Conservation (phyloP, 2,329 filamentous ascomycete species). For the Aspergillus hortae region DNA sequence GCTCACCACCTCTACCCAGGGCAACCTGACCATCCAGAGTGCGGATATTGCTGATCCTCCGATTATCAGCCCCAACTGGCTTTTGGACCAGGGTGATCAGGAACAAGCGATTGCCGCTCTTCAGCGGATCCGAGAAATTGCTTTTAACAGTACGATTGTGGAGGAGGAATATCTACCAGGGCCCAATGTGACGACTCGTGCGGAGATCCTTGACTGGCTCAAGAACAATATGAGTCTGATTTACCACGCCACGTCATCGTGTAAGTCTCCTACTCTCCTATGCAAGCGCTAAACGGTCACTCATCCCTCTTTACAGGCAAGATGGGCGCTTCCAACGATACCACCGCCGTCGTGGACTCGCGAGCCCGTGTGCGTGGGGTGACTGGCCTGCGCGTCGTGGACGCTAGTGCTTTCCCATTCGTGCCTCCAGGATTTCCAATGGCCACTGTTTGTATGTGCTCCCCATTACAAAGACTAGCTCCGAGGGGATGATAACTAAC, state of each 20-base stretch:
- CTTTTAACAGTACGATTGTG: constrained; percentile 19
- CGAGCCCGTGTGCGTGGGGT: constrained; percentile 28
- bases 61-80: constrained; percentile 45
- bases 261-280: constrained; percentile 12
- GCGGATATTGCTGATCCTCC: constrained; percentile 34
- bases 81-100: constrained; percentile 39
- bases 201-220: constrained; percentile 35
- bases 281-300: too few relatives aligned
- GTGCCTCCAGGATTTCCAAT: constrained; percentile 36
- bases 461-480: too few relatives aligned
- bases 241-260: constrained; percentile 34
- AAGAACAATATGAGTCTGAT: constrained; percentile 22
- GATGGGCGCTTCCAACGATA: constrained; percentile 32
- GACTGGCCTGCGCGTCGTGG: constrained; percentile 30
- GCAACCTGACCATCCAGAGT: constrained; percentile 43
- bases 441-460: constrained; percentile 28
- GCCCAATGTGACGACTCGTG: constrained; percentile 35
- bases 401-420: constrained; percentile 32
- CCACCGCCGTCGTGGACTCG: constrained; percentile 32
- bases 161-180: constrained; percentile 37
- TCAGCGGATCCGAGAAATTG: constrained; percentile 40
- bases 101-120: constrained; percentile 42
- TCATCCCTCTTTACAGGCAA: too few relatives aligned
- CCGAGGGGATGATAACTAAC: too few relatives aligned
- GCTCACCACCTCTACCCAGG: constrained; percentile 42